Percentiles rank a stretch among this genome's conserved stretches.
Conservation (phyloP, 306 rosid genomes). For the Ziziphus jujuba region DNA sequence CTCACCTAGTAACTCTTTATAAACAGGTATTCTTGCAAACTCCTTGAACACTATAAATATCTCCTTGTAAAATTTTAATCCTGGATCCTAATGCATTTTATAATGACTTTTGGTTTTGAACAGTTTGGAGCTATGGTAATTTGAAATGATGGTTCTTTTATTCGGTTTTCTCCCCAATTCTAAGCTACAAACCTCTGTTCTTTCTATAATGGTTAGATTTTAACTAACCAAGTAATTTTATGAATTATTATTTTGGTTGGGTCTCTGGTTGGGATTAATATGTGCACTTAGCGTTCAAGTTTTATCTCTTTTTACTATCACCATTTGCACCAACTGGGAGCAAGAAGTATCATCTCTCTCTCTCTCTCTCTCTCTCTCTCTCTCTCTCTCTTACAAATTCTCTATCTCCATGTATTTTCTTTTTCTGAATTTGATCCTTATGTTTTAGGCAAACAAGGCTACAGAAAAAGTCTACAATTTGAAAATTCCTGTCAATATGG, state of each 20-base stretch:
- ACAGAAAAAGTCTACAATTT: conserved; percentile 48
- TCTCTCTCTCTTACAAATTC: background rate
- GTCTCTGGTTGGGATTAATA: conserved; percentile 75
- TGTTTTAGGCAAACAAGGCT: conserved; percentile 25
- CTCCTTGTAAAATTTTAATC: too few species aligned
- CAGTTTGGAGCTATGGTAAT: too few species aligned
- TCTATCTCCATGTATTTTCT: background rate
- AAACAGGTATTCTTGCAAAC: too few species aligned
- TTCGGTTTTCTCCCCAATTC: too few species aligned
- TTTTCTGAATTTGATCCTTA: background rate
- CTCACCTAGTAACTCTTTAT: too few species aligned
- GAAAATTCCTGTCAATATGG: conserved; percentile 19
- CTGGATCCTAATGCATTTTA: too few species aligned
- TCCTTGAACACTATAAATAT: too few species aligned
- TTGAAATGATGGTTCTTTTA: too few species aligned
- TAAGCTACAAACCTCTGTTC: too few species aligned
- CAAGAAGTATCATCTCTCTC: conserved; percentile 44
- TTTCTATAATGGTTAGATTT: too few species aligned
- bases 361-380: background rate
- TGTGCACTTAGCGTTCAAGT: conserved; percentile 70
- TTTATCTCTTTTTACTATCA: conserved; percentile 36
- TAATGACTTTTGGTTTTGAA: too few species aligned
- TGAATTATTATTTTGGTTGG: conserved; percentile 19
- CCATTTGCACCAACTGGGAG: conserved; percentile 66
- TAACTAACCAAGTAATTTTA: too few species aligned